phyloP scores from a whole-genome alignment of 2,329 filamentous ascomycete species.

The Pseudogymnoascus sp. region DNA sequence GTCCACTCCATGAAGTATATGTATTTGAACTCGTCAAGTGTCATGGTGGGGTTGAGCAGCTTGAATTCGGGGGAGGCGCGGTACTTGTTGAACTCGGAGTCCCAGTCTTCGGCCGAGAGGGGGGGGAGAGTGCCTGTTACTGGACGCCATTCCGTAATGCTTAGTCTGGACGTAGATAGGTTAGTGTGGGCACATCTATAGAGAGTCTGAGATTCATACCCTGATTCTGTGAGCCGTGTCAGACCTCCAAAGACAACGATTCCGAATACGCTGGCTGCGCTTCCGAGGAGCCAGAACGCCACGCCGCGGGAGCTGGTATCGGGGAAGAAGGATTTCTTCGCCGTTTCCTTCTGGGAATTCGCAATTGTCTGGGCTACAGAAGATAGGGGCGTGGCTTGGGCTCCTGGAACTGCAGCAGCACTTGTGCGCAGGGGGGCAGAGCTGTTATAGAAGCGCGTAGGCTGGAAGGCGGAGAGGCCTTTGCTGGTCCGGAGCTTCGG shows the following conservation, averaged over 20 bases:
- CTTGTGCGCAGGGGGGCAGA: conserved; percentile 16
- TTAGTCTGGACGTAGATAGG: conserved; percentile 51
- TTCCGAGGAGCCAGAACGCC: conserved; percentile 87
- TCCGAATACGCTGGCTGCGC: conserved; percentile 88
- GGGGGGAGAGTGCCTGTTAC: conserved; percentile 89
- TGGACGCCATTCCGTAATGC: conserved; percentile 97
- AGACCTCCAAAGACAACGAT: conserved; percentile 94
- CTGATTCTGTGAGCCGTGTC: conserved; percentile 90
- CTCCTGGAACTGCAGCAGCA: conserved; percentile 8
- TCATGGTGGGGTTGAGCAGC: conserved; percentile 88
- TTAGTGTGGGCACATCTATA: conserved; percentile 11
- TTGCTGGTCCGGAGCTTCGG: conserved; percentile 4
- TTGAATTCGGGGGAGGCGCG: conserved; percentile 86
- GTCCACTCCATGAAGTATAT: conserved; percentile 99
- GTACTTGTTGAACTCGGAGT: conserved; percentile 89
- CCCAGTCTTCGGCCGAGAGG: conserved; percentile 71
- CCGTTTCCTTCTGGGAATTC: conserved; percentile 11
- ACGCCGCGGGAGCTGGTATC: conserved; percentile 65
- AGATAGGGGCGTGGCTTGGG: conserved; percentile 18
- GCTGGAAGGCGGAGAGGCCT: conserved; percentile 1
- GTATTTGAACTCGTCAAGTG: conserved; percentile 86
- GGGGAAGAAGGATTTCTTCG: conserved; percentile 22
- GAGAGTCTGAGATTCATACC: conserved; percentile 46
- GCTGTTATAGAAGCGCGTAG: conserved; percentile 26
- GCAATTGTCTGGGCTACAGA: conserved; percentile 21